Evolutionary conservation across 2,329 filamentous ascomycete genomes (phyloP), one percentile per base, ranked within the genome.

Genomic region (Penicillium sp.): DNA sequence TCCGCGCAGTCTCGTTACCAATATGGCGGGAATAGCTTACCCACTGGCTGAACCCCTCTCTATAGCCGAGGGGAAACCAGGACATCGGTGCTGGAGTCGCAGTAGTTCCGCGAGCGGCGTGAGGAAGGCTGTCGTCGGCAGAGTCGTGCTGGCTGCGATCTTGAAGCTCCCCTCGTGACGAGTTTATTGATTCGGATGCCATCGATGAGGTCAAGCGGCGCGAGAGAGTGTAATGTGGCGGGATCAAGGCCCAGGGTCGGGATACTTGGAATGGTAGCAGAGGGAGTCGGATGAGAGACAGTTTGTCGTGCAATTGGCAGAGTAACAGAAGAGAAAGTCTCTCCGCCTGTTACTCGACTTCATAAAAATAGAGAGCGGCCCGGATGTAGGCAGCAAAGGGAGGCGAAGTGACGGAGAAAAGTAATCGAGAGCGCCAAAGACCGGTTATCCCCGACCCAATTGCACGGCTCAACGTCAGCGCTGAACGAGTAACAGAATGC

Each of bases 21-120:
- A 11, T 41, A 11, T 9, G 35, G 35, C 5, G 2, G 11, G 15
- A 13, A 15, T 13, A 29, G 83, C 88, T 66, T 79, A 92, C 91
- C 92, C 95, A 98, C 84, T 98, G 94, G 69, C 86, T 90, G 66
- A 92, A 92, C 17, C 92, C 94, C 62, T 97, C 93, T 72, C 93
- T 95, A 80, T 97, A 97, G 54, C 93, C 90, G 23, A 98, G 80
- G 2, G 95, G 93, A 68, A 99, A 98, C 76, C 86, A 89, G 38
- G 79, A 70, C 30, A 73, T 70, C 55, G 71, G 70, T 13, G 77
- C 70, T 1, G 70, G 71, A 17, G 71, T 70, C 23, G 65, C 74
- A 45, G 67, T 68, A 50, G 69, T 72, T 58, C 70, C 74, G 58
- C 74, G 69, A 31, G 69, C 68, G n/a, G 75, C 71, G 66, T 76